Evolutionary conservation across 495 filamentous ascomycete genomes (phyloP).

Genomic region (Podospora bellae-mahoneyi): DNA sequence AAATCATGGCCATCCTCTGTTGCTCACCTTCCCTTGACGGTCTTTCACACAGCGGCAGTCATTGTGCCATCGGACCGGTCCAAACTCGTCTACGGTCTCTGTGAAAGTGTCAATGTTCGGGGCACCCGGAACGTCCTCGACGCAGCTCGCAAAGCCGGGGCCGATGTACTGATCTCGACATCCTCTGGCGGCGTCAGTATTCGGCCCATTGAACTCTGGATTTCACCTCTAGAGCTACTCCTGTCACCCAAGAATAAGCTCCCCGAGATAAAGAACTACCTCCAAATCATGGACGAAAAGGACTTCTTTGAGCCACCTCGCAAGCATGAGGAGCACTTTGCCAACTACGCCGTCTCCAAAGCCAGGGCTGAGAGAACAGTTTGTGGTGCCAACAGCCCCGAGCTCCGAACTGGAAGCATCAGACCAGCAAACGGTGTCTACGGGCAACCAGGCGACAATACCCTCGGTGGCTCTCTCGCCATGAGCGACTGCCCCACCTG

Average conservation of each 20-base stretch:
- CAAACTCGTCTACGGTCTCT: constrained; percentile 35
- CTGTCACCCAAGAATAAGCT: constrained; percentile 17
- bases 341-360: constrained; percentile 57
- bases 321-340: constrained; percentile 50
- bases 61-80: constrained; percentile 46
- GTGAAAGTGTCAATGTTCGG: constrained; percentile 52
- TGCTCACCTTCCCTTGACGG: constrained; percentile 37
- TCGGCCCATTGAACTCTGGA: constrained; percentile 47
- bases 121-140: constrained; percentile 58
- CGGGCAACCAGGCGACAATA: constrained; percentile 53
- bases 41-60: constrained; percentile 46
- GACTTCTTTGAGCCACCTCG: constrained; percentile 45
- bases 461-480: constrained; percentile 42
- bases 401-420: constrained; percentile 55
- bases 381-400: constrained; percentile 41
- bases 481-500: constrained; percentile 44
- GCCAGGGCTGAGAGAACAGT: constrained; percentile 51
- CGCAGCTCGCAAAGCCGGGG: constrained; percentile 46
- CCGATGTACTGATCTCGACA: constrained; percentile 57
- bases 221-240: constrained; percentile 44
- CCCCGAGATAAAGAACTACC: constrained; percentile 35
- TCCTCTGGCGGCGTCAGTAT: constrained; percentile 54
- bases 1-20: constrained; percentile 36
- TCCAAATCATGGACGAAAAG: constrained; percentile 45
- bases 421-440: constrained; percentile 59